Base-by-base conservation (phyloP, 1,139 yeast species). In the Diutina pseudorugosa region DNA sequence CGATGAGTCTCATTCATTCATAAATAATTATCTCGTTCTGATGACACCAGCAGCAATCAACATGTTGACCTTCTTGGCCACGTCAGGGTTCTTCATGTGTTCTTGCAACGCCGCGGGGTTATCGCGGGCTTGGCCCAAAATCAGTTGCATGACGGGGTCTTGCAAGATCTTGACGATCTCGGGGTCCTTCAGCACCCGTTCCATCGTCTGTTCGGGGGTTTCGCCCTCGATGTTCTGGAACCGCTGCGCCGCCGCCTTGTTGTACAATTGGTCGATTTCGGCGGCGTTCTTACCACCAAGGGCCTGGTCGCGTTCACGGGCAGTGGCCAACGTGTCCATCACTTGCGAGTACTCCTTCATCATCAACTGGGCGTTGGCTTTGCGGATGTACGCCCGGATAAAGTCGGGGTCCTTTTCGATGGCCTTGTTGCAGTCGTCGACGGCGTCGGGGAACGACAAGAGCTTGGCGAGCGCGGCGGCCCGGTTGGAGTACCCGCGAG, bases 21-120 rank as follows among this genome's bases (percentile, higher is more conserved):
- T 43, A 9, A 14, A 20, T 25, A 19, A n/a, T 20, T 79, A 89
- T 66, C 96, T 83, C 45, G 97, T 90, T 69, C 96, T 86, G 65
- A 94, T 91, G 55, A 94, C 89, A 66, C 99, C 99, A 36, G 98
- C 97, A 54, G 97, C 95, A 65, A 91, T 85, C 70, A 94, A 79
- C 64, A 87, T 79, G 67, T 87, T 86, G 63, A 94, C 83, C 81
- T 93, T 94, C 69, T 83, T 84, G 62, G 83, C 80, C 53, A 94
- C 90, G 58, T 83, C 95, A 41, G 98, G 98, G 71, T 93, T 94
- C 76, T 81, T 87, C 97, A 94, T 90, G 71, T 94, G 98, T 61
- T 93, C 98, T 66, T 88, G 94, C 61, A 94, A 78, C 51, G 98
- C 98, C 52, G 96, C 96, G 50, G 98, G 98, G 66, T 94, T 87